Evolutionary conservation across 768 basidiomycete species (phyloP).

Genomic region (Suillus hirtellus): DNA sequence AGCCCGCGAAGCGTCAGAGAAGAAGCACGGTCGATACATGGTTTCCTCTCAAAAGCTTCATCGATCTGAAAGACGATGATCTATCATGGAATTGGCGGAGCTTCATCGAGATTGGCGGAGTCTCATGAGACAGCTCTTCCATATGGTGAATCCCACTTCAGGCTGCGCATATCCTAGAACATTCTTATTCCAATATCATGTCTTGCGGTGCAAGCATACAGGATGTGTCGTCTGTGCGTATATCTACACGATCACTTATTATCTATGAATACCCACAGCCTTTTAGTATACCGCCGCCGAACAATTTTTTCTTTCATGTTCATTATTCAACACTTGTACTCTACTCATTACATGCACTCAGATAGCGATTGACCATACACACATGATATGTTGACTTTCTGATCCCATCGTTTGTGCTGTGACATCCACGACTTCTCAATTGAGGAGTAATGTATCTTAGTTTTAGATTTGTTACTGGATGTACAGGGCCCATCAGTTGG

Average conservation of each 20-base stretch:
- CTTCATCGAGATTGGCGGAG: slow-evolving; percentile 57
- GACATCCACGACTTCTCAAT: background rate
- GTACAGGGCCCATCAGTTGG: too few relatives aligned
- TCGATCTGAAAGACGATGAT: slow-evolving; percentile 57
- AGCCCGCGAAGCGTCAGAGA: slow-evolving; percentile 29
- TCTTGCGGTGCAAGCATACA: slow-evolving; percentile 10
- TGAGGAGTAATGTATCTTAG: background rate
- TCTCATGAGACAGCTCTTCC: slow-evolving; percentile 15
- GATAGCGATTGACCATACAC: background rate
- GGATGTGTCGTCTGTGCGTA: slow-evolving; percentile 22
- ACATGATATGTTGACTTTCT: background rate
- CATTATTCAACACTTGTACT: slow-evolving; percentile 9
- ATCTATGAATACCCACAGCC: slow-evolving; percentile 13
- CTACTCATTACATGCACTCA: background rate
- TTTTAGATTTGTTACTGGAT: background rate
- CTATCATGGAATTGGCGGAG: slow-evolving; percentile 59
- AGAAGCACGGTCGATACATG: slow-evolving; percentile 49
- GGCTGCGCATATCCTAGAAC: slow-evolving; percentile 12
- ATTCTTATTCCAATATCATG: slow-evolving; percentile 19
- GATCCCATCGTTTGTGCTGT: background rate
- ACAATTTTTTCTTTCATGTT: slow-evolving; percentile 1
- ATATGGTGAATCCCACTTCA: background rate
- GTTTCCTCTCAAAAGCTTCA: slow-evolving; percentile 64
- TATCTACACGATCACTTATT: slow-evolving; percentile 23
- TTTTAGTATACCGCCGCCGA: background rate